phyloP scores from a whole-genome alignment of 805 yeast genomes.

The Groenewaldozyma tartarivorans region DNA sequence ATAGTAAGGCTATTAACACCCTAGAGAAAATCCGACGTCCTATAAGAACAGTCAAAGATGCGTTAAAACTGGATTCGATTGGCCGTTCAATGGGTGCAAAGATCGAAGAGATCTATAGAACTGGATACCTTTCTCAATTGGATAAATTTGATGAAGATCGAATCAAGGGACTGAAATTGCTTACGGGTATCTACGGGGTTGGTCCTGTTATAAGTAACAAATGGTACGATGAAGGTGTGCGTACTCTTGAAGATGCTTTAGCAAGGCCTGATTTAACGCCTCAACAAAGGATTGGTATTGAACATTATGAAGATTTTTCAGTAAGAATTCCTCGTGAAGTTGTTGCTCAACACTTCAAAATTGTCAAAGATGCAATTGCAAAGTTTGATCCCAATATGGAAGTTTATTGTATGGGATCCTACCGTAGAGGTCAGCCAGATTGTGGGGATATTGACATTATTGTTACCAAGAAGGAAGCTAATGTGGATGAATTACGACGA shows the following conservation, averaged over 20 bases:
- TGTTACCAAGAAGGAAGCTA: conserved; percentile 29
- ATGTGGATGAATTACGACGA: conserved; percentile 18
- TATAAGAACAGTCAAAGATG: conserved; percentile 31
- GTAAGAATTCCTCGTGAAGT: conserved; percentile 37
- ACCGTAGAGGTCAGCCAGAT: conserved; percentile 36
- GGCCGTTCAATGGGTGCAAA: conserved; percentile 35
- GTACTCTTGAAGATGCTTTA: conserved; percentile 32
- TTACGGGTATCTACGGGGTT: conserved; percentile 41
- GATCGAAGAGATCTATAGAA: conserved; percentile 37
- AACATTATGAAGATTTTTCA: conserved; percentile 40
- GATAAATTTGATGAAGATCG: conserved; percentile 15
- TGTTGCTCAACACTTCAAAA: conserved; percentile 32
- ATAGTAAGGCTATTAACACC: conserved; percentile 35
- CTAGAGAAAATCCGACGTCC: conserved; percentile 22
- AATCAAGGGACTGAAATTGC: conserved; percentile 23
- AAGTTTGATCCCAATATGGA: conserved; percentile 30
- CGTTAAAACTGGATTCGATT: conserved; percentile 32
- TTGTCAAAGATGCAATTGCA: conserved; percentile 22
- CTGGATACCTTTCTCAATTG: conserved; percentile 25
- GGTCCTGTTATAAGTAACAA: conserved; percentile 34
- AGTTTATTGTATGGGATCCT: conserved; percentile 41
- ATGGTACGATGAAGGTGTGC: conserved; percentile 32
- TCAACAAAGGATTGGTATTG: conserved; percentile 33
- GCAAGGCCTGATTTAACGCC: conserved; percentile 23
- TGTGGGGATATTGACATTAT: conserved; percentile 50